Conservation (phyloP, 306 rosid genomes). For the Nissolia schottii region DNA sequence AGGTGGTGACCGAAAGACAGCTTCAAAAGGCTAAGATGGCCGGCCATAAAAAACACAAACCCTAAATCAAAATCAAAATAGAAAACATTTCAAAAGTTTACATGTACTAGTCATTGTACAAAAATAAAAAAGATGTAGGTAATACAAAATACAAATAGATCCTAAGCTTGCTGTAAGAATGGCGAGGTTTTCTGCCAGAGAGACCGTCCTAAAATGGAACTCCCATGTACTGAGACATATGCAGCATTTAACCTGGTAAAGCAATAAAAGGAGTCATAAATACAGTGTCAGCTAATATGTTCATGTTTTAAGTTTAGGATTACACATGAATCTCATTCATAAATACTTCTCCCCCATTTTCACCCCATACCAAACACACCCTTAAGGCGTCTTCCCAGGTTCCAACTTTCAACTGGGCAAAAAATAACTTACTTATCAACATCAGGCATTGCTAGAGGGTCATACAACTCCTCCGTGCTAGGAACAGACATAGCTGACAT, state of each 20-base stretch:
- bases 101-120: background rate
- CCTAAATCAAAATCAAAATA: background rate
- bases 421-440: slow-evolving; percentile 52
- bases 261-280: slow-evolving; percentile 23
- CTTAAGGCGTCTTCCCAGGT: too few species aligned
- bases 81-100: too few species aligned
- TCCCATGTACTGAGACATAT: slow-evolving; percentile 62
- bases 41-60: background rate
- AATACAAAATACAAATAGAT: background rate
- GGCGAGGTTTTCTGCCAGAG: slow-evolving; percentile 33
- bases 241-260: slow-evolving; percentile 71
- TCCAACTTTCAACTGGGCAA: background rate
- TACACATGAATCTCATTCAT: too few species aligned
- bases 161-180: slow-evolving; percentile 29
- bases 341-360: too few species aligned
- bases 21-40: background rate
- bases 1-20: too few species aligned
- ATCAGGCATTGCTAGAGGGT: slow-evolving; percentile 75
- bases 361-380: too few species aligned
- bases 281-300: background rate
- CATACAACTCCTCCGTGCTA: slow-evolving; percentile 73
- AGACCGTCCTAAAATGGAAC: slow-evolving; percentile 29
- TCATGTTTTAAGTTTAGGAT: too few species aligned
- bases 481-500: slow-evolving; percentile 52
- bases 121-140: background rate